phyloP scores from a whole-genome alignment of 441 rosid genomes.

The Adansonia madagascariensis region DNA sequence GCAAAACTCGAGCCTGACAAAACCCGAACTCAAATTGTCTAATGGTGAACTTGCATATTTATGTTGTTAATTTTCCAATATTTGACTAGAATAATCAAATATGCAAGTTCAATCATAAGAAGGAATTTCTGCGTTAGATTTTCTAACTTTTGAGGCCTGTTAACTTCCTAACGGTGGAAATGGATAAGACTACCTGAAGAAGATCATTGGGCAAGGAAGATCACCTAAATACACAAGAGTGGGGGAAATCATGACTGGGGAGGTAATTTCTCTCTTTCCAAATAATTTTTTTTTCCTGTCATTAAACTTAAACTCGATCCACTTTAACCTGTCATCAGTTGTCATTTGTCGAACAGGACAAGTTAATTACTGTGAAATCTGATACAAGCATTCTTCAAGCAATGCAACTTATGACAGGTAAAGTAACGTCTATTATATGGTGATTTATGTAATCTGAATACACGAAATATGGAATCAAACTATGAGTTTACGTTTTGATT shows the following conservation, averaged over 20 bases:
- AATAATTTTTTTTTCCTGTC: not conserved
- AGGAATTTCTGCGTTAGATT: not conserved
- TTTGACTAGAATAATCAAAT: not conserved
- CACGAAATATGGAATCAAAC: too few relatives aligned
- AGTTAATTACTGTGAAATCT: slow-evolving; percentile 68
- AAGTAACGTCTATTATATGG: not conserved
- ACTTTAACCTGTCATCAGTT: not conserved
- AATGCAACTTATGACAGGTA: slow-evolving; percentile 95
- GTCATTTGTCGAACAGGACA: slow-evolving; percentile 48
- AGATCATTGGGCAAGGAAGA: slow-evolving; percentile 70
- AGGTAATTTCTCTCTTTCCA: slow-evolving; percentile 45
- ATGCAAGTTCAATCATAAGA: not conserved
- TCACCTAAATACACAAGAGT: slow-evolving; percentile 71
- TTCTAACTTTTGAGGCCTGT: not conserved
- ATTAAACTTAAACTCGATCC: not conserved
- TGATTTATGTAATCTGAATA: not conserved
- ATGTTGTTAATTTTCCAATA: not conserved
- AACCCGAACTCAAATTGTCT: too few relatives aligned
- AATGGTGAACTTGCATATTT: not conserved
- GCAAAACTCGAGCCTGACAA: too few relatives aligned
- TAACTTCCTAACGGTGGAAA: slow-evolving; percentile 16
- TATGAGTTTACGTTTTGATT: too few relatives aligned
- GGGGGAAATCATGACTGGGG: slow-evolving; percentile 81
- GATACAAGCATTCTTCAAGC: slow-evolving; percentile 74
- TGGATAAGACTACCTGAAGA: slow-evolving; percentile 59